Evolutionary conservation across 1,284 basidiomycete species (phyloP), one percentile per base, ranked within the genome.

Genomic region (Boletus albobrunnescens): DNA sequence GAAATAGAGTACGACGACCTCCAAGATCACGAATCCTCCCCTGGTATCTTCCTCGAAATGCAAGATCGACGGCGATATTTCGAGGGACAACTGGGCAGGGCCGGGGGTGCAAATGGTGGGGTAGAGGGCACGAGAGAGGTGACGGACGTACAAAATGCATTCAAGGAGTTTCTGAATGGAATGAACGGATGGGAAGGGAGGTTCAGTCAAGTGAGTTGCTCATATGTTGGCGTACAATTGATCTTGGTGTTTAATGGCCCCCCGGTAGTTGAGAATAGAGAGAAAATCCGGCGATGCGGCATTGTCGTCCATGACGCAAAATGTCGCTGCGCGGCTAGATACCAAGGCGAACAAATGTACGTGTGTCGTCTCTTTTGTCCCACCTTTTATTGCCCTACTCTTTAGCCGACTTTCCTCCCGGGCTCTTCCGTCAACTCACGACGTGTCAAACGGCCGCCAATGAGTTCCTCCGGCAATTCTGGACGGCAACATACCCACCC

Each of bases 381-480:
- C 41, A 13, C 41, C 23, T 33, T 39, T 42, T 33, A 40, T 27
- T 22, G 17, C 10, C 32, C 0, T 36, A 12, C 6, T 3, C 13
- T 33, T 28, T 54, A 92, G 91, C 81, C 48, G 83, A 88, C 24
- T 81, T 98, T 20, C 92, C 94, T 0, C 82, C 88, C 24, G 71
- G 71, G 2, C 70, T 97, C 19, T 82, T 91, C 55, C 75, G 82
- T 42, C 84, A 91, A 63, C 87, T 97, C 77, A 81, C 82, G 9
- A 88, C 89, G 0, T 89, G 90, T 57, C 93, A 97, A 61, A 93
- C 91, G 0, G 87, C 94, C 1, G 87, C 94, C 3, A 94, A 91
- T 56, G 95, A 99, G 67, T 97, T 98, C 65, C 74, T 99, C 10
- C 82, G 95, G 10, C 95, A 98, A 63, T 98, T 94, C 63, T 99